Base-by-base conservation (phyloP, 805 yeast species). In the Lachancea lanzarotensis region DNA sequence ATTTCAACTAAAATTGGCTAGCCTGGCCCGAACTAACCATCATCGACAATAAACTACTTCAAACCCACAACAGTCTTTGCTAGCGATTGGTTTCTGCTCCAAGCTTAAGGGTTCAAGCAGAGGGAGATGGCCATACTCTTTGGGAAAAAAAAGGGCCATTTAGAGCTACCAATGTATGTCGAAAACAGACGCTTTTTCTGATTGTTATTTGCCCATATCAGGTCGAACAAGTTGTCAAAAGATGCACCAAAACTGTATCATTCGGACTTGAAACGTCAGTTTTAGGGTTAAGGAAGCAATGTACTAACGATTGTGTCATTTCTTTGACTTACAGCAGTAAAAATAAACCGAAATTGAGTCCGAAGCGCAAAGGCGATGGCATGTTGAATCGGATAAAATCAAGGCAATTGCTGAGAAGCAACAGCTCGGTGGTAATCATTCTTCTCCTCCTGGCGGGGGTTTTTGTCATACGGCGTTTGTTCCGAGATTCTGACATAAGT, bases 141-240 rank as follows among this genome's bases (percentile, higher is more conserved):
- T 27, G 40, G 42, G 18, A 43, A 38, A 31, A 48, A 45, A 45
- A 30, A 37, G 33, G 35, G 43, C 19, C 43, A 40, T 39, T 40
- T 38, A 30, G 46, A 45, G 40, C 45, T 45, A 27, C 47, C 47
- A 40, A 47, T 46, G 45, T 48, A 48, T 46, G 43, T 40, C 22
- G 9, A 13, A 38, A 17, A n/a, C 12, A 8, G 15, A 3, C 35
- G 12, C n/a, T 27, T 38, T 29, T 27, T 27, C 29, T 34, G 17
- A 38, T 32, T 32, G 19, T 5, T 12, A 15, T 30, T 30, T 6
- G 33, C 16, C 11, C 5, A 30, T 30, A 6, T 15, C 16, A 12
- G 6, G 6, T 12, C 6, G 33, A 30, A 15, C 25, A 22, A 22
- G 25, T 22, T 22, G 8, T 22, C 8, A 8, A 22, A 22, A 22